These are phyloP conservation scores for Hymenochaete sp. DNA, from an alignment of 1,284 basidiomycete species.

Conservation along the genomic window DNA sequence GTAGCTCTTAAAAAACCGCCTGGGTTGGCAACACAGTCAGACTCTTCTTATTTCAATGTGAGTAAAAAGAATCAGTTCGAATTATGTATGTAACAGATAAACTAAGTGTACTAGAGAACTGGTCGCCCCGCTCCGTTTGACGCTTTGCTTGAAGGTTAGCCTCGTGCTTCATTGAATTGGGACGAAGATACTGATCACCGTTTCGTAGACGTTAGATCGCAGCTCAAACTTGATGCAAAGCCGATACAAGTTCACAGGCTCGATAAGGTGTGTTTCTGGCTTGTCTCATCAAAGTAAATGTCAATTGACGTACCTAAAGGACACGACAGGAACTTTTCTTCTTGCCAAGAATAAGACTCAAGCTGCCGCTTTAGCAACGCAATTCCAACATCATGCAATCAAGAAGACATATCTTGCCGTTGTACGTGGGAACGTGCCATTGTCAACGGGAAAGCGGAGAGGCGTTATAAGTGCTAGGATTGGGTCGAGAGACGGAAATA, in stretches of 20 bases:
- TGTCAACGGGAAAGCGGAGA: slow-evolving; percentile 29
- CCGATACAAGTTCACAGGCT: slow-evolving; percentile 55
- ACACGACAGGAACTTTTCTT: slow-evolving; percentile 55
- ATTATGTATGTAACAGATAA: neutral
- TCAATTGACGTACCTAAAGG: slow-evolving; percentile 28
- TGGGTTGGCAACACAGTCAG: slow-evolving; percentile 45
- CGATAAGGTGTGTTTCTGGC: slow-evolving; percentile 43
- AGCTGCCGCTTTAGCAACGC: slow-evolving; percentile 44
- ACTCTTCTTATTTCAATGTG: slow-evolving; percentile 20
- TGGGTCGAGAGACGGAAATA: too few relatives aligned
- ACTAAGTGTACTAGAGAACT: slow-evolving; percentile 16
- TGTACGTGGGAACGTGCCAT: slow-evolving; percentile 44
- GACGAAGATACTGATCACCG: neutral
- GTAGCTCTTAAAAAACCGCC: slow-evolving; percentile 57
- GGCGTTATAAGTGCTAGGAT: slow-evolving; percentile 42
- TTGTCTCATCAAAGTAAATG: slow-evolving; percentile 2
- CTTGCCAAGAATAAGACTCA: slow-evolving; percentile 39
- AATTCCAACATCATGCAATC: slow-evolving; percentile 41
- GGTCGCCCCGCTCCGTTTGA: neutral
- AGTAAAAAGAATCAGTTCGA: neutral
- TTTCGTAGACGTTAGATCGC: slow-evolving; percentile 31
- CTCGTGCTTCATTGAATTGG: neutral
- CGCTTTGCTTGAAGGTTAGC: slow-evolving; percentile 9
- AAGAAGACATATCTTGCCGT: slow-evolving; percentile 61
- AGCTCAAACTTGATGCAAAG: slow-evolving; percentile 28